Evolutionary conservation across 495 filamentous ascomycete species (phyloP), one percentile per base, ranked within the genome.

Genomic region (Podospora pseudocomata): DNA sequence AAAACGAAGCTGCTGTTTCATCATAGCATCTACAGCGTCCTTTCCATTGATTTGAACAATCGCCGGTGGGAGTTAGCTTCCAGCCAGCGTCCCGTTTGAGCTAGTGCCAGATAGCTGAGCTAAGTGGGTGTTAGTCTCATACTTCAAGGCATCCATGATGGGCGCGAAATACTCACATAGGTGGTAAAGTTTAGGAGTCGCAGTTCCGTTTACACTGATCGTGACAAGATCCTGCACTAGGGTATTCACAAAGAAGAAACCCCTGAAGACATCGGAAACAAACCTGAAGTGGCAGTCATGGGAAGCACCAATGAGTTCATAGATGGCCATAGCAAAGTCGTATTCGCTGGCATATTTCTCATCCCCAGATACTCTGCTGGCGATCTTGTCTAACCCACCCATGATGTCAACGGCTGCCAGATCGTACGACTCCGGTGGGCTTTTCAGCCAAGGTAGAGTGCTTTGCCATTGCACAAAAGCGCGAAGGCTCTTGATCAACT

Each of bases 231-330:
- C 70, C 18, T 39, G 18, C 4, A 65, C 70, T 15, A 79, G 64
- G 19, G 53, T 55, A 28, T 78, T 79, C 34, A 61, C 7, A 54
- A 78, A 76, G 4, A 30, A 63, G 64, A 77, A 78, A 4, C 58
- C 70, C 64, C 72, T 74, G 65, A 80, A 75, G 49, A 76, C 65
- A 61, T 78, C 75, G 5, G 69, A 59, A 23, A 60, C 19, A 64
- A 70, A 77, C 0, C 55, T 58, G 53, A 87, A 78, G 64, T 87
- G 85, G 2, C 83, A 82, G 70, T 87, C 84, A 65, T 86, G 77
- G 0, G 84, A 83, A 0, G 79, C 77, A 6, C 63, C 57, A n/a
- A 85, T 70, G 5, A 83, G 73, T 7, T 74, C 64, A 27, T 71
- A 68, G 18, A 86, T 74, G 9, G 81, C 80, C 9, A 80, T 58